phyloP scores from a whole-genome alignment of 2,329 filamentous ascomycete species.

The Penicillium sp. region DNA sequence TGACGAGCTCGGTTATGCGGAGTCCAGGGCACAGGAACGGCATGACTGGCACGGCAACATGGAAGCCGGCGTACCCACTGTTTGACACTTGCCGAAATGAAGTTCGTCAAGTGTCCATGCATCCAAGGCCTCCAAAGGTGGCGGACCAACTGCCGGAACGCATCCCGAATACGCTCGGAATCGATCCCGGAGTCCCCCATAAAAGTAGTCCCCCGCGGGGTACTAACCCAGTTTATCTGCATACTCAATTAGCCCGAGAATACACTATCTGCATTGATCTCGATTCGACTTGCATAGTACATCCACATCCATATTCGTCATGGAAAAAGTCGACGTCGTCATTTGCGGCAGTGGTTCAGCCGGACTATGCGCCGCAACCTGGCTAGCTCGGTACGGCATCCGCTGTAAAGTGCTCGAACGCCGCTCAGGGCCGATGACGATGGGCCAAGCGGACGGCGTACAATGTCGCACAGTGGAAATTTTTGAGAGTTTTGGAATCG shows the following conservation, averaged over 20 bases:
- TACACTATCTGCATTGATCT: not conserved
- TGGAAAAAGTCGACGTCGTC: conserved; percentile 55
- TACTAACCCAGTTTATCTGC: not conserved
- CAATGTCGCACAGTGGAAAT: conserved; percentile 65
- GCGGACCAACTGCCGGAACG: conserved; percentile 10
- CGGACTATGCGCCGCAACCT: conserved; percentile 63
- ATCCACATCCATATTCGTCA: conserved; percentile 3
- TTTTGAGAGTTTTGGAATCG: conserved; percentile 62
- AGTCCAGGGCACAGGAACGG: not conserved
- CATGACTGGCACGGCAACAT: not conserved
- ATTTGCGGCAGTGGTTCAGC: conserved; percentile 66
- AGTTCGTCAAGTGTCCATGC: not conserved
- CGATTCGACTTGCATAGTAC: not conserved
- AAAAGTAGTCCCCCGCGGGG: conserved; percentile 11
- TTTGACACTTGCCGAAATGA: not conserved
- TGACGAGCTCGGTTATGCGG: not conserved
- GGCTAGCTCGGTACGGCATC: conserved; percentile 63
- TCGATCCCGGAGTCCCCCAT: conserved; percentile 20
- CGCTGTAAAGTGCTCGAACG: conserved; percentile 62
- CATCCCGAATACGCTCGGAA: conserved; percentile 21
- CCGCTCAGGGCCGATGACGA: conserved; percentile 56
- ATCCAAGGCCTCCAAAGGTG: not conserved
- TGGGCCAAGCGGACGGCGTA: conserved; percentile 67
- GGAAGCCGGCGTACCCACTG: not conserved
- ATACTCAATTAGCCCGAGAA: not conserved